phyloP scores from a whole-genome alignment of 1,284 basidiomycete species.

The Cryptococcus depauperatus region DNA sequence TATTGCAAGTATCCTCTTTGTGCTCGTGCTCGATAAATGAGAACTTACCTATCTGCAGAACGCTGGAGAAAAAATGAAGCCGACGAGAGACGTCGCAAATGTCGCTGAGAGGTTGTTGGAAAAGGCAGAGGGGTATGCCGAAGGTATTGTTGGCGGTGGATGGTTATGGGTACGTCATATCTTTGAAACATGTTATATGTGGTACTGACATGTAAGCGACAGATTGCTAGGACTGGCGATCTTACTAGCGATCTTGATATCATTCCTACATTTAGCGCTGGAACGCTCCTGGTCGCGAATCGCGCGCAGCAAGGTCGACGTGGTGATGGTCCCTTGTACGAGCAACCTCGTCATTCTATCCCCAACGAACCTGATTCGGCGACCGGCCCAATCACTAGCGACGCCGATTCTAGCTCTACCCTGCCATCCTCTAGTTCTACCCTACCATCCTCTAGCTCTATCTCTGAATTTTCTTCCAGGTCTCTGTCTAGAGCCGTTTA shows the following conservation, averaged over 20 bases:
- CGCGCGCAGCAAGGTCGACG: conserved; percentile 42
- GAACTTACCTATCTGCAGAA: conserved; percentile 15
- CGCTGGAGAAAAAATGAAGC: conserved; percentile 20
- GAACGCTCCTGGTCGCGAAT: conserved; percentile 68
- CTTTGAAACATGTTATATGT: neutral
- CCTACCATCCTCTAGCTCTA: too few relatives aligned
- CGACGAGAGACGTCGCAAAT: conserved; percentile 14
- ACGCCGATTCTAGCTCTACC: neutral
- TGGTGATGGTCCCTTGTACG: conserved; percentile 21
- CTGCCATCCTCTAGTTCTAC: neutral
- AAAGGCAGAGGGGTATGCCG: conserved; percentile 38
- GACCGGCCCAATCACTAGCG: too few relatives aligned
- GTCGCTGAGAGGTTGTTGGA: too few relatives aligned
- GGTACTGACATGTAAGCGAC: neutral
- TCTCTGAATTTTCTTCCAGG: conserved; percentile 2
- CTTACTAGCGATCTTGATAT: conserved; percentile 29
- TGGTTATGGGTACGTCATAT: conserved; percentile 62
- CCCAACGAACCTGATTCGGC: conserved; percentile 6
- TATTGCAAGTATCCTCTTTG: conserved; percentile 55
- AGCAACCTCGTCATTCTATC: conserved; percentile 12
- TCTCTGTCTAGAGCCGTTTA: conserved; percentile 1
- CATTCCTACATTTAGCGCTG: conserved; percentile 68
- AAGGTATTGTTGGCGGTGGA: conserved; percentile 54
- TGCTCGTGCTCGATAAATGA: neutral
- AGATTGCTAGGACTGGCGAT: conserved; percentile 35